Evolutionary conservation across 1,284 basidiomycete species (phyloP), one percentile per base, ranked within the genome.

Genomic region (Lignosus rhinocerotis): DNA sequence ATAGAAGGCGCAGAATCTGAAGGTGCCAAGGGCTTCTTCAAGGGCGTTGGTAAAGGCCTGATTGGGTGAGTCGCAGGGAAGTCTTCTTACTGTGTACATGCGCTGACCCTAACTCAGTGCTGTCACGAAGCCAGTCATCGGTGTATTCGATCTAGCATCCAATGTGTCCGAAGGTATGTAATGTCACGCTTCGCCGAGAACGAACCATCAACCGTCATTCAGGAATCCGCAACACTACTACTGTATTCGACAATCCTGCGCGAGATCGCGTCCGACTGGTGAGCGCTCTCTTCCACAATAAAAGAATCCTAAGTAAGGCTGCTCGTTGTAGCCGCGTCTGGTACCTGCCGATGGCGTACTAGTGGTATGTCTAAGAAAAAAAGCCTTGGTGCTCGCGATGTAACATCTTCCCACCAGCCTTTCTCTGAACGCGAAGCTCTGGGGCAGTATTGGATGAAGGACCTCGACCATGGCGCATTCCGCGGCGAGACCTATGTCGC

Each of bases 221-320:
- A 90, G 92, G 92, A 31, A 94, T 98, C 63, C 86, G 97, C 42
- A 99, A 99, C 70, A 99, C 97, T 0, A 99, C 97, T 0, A 98
- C 94, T 3, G 96, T 98, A 1, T 99, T 99, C 66, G 97, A 99
- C 70, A 92, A 88, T 64, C 91, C 92, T 47, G 90, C 92, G 52
- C 85, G 96, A 56, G 96, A 98, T 69, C 88, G 96, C 17, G 85
- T 93, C 25, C 84, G 97, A 66, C 75, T 94, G 67, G 90, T 90
- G 61, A 70, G 86, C 72, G 14, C 6, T 53, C 31, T 11, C 9
- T 16, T 17, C 39, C 17, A 21, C 32, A 46, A 25, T 19, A 49
- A 49, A 17, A 12, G n/a, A 30, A 9, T 3, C 17, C 33, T 31
- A 30, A n/a, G 31, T 60, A 38, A 39, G 43, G 58, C 17, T 25